phyloP scores from a whole-genome alignment of 495 filamentous ascomycete genomes.

The Annulohypoxylon bovei region DNA sequence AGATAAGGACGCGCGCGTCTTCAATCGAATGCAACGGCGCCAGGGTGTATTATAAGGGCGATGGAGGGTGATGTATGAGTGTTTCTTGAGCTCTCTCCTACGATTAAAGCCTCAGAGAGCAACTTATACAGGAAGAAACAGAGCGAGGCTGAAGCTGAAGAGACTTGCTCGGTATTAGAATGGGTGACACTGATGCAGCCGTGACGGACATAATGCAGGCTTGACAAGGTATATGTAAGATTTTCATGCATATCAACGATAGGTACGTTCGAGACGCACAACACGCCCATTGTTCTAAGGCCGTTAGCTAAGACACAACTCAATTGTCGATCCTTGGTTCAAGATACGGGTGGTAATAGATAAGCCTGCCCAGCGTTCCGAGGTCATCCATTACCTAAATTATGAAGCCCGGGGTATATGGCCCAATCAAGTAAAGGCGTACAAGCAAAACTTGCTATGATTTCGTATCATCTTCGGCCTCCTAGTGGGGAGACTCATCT shows the following conservation, averaged over 20 bases:
- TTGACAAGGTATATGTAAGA: slow-evolving; percentile 16
- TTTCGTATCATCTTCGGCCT: slow-evolving; percentile 6
- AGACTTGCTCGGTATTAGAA: slow-evolving; percentile 3
- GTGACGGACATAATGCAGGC: slow-evolving; percentile 28
- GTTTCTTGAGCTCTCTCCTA: background rate
- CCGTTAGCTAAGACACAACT: slow-evolving; percentile 14
- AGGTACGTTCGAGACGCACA: background rate
- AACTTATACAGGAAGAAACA: background rate
- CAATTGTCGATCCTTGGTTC: slow-evolving; percentile 19
- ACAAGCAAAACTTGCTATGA: background rate
- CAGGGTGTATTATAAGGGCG: background rate
- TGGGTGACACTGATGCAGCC: slow-evolving; percentile 12
- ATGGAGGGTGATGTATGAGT: background rate
- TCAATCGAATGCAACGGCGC: background rate
- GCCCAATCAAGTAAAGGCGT: slow-evolving; percentile 14
- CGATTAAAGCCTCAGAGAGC: background rate
- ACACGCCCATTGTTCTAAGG: slow-evolving; percentile 23
- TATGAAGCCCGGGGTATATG: background rate
- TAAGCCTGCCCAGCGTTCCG: slow-evolving; percentile 15
- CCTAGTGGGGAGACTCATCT: background rate
- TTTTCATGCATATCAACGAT: background rate
- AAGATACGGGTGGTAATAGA: slow-evolving; percentile 25
- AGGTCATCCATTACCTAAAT: background rate
- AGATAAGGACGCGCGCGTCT: background rate
- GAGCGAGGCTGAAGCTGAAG: background rate